Base-by-base conservation (phyloP, 306 rosid genomes). In the Trichosanthes truncata region DNA sequence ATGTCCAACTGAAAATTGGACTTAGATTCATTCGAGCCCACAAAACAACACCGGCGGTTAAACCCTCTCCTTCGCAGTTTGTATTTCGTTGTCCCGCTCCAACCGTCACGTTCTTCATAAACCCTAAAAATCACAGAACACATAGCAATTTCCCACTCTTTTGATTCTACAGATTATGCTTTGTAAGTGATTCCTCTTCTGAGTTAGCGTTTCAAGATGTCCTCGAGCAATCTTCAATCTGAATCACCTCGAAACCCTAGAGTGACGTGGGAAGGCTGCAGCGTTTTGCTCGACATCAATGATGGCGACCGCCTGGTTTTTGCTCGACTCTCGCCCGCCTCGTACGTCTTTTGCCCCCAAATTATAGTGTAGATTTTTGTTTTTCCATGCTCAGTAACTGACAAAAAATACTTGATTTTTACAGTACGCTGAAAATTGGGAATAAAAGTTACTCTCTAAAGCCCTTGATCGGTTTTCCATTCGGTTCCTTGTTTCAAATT, bases 221-320 rank as follows among this genome's bases (percentile, higher is more conserved):
- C 88, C 6, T 74, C 63, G 48, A 79, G 51, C 67, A 74, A 77
- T 35, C 52, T 62, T 17, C 78, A 51, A 56, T 56, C 55, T 76
- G 78, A 77, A 35, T 36, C 48, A 6, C 60, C 53, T 11, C 74
- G 82, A 72, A 81, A 84, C 72, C 74, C 83, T 51, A 89, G 98
- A 86, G 41, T 86, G 6, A 84, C 99, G 0, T 93, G 91, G 85
- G 97, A 95, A 66, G 99, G 99, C 49, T 95, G 97, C 85, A 91
- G 97, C 72, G 97, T 95, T 17, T 85, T 95, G 87, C 97, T 95
- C 20, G 99, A 93, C 62, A 88, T 95, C 88, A 95, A 93, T 36
- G 97, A 91, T 35, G 97, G 97, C 7, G 97, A 95, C 72, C 97
- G 99, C 49, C 83, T 93, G 77, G 94, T 93, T 61, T 95, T 95